A percentile compares a stretch with the other conserved stretches of the same genome.
Conservation (phyloP, 495 filamentous ascomycete genomes). For the Penicillium verhagenii region DNA sequence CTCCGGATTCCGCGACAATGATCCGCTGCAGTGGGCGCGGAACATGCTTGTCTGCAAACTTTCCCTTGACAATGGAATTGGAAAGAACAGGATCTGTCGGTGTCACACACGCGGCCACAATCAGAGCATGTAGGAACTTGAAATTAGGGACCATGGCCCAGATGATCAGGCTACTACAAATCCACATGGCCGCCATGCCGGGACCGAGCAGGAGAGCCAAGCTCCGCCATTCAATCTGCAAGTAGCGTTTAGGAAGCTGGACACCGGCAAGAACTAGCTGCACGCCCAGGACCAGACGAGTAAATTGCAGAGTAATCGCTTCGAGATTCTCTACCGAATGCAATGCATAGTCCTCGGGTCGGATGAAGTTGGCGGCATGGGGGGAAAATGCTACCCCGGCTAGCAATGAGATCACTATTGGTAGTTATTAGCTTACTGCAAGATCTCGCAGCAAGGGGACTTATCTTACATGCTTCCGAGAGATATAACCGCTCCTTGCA, state of each 20-base stretch:
- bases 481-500: conserved; percentile 89
- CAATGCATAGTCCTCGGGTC: conserved; percentile 73
- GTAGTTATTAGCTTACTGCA: conserved; percentile 5
- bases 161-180: conserved; percentile 73
- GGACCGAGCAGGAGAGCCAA: conserved; percentile 77
- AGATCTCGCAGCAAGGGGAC: background rate
- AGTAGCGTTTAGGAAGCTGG: conserved; percentile 85
- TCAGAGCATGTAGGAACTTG: conserved; percentile 72
- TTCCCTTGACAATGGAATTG: conserved; percentile 90
- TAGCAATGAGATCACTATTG: conserved; percentile 74
- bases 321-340: conserved; percentile 58
- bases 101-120: conserved; percentile 79
- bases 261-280: conserved; percentile 88
- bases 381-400: conserved; percentile 78
- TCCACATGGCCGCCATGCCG: conserved; percentile 87
- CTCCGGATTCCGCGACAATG: conserved; percentile 86
- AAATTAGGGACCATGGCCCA: conserved; percentile 77
- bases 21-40: conserved; percentile 79
- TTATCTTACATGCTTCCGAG: conserved; percentile 80
- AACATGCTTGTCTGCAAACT: conserved; percentile 88
- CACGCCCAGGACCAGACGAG: conserved; percentile 84
- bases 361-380: conserved; percentile 72
- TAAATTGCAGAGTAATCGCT: conserved; percentile 75
- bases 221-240: conserved; percentile 76
- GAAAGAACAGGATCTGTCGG: conserved; percentile 90